A percentile compares a stretch with the other conserved stretches of the same genome.
Evolutionary conservation across 169 alveolate species (phyloP).

Genomic region (Miamiensis avidus): DNA sequence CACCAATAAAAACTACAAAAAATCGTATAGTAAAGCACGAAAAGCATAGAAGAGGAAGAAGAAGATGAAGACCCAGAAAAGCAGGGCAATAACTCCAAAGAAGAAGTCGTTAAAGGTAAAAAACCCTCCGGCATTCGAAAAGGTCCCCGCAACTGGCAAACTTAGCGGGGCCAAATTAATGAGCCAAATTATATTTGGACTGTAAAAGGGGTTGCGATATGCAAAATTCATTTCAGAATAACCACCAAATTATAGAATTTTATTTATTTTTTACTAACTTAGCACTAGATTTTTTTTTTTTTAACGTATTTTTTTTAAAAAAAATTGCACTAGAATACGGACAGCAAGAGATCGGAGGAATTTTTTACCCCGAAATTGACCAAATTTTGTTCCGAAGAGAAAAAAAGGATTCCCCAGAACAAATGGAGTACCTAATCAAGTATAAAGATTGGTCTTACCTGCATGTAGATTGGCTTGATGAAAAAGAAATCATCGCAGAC

Average conservation of each 20-base stretch:
- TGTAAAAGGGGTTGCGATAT: too few species aligned
- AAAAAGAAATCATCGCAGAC: conserved; percentile 27
- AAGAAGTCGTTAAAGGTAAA: not conserved
- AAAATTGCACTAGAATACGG: too few species aligned
- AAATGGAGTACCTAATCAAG: conserved; percentile 24
- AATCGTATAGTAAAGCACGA: too few species aligned
- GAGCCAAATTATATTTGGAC: too few species aligned
- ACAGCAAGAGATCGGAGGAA: conserved; percentile 22
- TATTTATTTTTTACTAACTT: too few species aligned
- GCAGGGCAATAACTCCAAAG: not conserved
- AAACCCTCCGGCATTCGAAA: not conserved
- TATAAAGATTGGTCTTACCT: conserved; percentile 41
- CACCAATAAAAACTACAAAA: not conserved
- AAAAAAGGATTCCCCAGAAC: not conserved
- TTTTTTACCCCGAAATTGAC: conserved; percentile 47
- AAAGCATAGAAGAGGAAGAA: too few species aligned
- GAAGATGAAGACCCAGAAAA: not conserved
- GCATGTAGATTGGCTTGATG: conserved; percentile 45
- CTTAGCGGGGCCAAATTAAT: too few species aligned
- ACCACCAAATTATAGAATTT: too few species aligned
- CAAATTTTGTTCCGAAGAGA: conserved; percentile 34
- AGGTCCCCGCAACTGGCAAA: not conserved
- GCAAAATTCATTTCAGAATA: too few species aligned
- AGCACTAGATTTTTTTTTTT: too few species aligned
- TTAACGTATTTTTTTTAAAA: too few species aligned